phyloP scores from a whole-genome alignment of 768 basidiomycete genomes.

The Butyriboletus loyo region DNA sequence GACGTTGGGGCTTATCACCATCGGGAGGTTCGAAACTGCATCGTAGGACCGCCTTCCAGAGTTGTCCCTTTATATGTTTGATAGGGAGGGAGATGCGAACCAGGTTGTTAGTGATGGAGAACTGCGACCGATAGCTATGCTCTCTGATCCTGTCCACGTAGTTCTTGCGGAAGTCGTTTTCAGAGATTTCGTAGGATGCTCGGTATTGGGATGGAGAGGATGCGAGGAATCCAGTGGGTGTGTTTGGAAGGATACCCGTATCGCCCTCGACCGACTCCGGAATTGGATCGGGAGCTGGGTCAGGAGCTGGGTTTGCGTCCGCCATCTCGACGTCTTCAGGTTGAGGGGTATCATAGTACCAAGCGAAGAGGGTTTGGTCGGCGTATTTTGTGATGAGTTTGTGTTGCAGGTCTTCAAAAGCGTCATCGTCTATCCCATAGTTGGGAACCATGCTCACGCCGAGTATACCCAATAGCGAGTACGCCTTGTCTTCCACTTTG shows the following conservation, averaged over 20 bases:
- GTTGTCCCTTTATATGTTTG: conserved; percentile 9
- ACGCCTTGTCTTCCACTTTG: conserved; percentile 27
- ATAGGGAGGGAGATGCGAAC: conserved; percentile 22
- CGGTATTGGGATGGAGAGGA: conserved; percentile 21
- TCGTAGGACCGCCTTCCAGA: conserved; percentile 23
- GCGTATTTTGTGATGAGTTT: conserved; percentile 17
- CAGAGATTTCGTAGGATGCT: conserved; percentile 22
- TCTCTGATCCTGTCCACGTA: conserved; percentile 16
- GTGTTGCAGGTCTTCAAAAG: conserved; percentile 26
- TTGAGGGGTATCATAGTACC: conserved; percentile 12
- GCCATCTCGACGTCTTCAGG: conserved; percentile 13
- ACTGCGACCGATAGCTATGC: conserved; percentile 10
- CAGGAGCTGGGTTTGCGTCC: not conserved
- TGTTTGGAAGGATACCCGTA: not conserved
- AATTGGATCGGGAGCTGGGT: not conserved
- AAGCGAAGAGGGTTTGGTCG: conserved; percentile 29
- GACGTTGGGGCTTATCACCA: conserved; percentile 9
- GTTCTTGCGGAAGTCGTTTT: conserved; percentile 15
- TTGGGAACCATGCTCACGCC: conserved; percentile 14
- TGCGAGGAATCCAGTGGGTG: conserved; percentile 24
- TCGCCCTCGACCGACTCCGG: not conserved
- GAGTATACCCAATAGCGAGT: conserved; percentile 30
- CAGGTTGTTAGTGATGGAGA: conserved; percentile 18
- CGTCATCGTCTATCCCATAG: conserved; percentile 26
- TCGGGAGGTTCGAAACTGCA: conserved; percentile 21